Evolutionary conservation across 23 red algal species (phyloP).

Genomic region (Chondrus crispus): DNA sequence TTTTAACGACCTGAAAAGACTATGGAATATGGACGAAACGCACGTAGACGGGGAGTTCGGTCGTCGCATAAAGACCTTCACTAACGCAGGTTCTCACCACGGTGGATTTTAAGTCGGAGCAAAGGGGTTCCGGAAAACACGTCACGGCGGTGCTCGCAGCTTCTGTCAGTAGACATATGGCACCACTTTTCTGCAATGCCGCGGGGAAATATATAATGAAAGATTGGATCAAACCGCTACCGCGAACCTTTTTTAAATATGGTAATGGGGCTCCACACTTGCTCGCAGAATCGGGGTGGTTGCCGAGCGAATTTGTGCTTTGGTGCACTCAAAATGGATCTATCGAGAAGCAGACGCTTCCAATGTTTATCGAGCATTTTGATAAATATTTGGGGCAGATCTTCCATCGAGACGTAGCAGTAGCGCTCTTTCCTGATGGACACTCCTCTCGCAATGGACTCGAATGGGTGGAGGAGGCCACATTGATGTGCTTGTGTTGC

Average conservation of each 20-base stretch:
- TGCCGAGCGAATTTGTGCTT: neutral
- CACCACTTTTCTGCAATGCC: neutral
- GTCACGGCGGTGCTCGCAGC: neutral
- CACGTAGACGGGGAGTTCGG: neutral
- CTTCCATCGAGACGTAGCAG: too few relatives aligned
- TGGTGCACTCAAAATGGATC: neutral
- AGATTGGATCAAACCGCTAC: neutral
- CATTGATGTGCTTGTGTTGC: too few relatives aligned
- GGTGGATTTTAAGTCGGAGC: neutral
- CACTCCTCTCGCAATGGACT: neutral
- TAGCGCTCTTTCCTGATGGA: neutral
- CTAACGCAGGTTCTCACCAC: neutral
- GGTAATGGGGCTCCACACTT: too few relatives aligned
- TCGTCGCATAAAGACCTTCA: neutral
- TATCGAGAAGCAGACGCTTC: neutral
- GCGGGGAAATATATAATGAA: neutral
- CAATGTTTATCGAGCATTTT: neutral
- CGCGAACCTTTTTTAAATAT: neutral
- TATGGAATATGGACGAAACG: conserved; percentile 31
- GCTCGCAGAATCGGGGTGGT: neutral
- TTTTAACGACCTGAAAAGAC: neutral
- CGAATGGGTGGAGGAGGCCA: neutral
- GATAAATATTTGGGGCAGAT: neutral
- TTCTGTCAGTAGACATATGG: neutral
- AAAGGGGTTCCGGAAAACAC: neutral